Evolutionary conservation across 768 basidiomycete species (phyloP).

Genomic region (Omphalotus guepiniiformis): DNA sequence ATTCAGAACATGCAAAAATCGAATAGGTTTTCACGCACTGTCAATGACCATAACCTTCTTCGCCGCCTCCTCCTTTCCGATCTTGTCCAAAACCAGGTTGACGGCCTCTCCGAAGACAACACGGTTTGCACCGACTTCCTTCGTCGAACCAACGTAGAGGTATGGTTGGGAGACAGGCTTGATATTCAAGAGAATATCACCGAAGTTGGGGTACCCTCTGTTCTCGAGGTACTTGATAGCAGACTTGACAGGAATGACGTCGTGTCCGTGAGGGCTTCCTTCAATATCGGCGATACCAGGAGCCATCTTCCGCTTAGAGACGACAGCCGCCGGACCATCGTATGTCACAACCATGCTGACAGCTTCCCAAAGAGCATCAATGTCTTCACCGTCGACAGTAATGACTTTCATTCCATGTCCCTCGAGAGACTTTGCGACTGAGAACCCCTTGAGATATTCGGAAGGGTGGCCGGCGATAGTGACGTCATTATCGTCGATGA

Average conservation of each 20-base stretch:
- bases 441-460: constrained; percentile 77
- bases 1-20: constrained; percentile 8
- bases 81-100: constrained; percentile 66
- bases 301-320: constrained; percentile 68
- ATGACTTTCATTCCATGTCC: constrained; percentile 82
- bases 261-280: constrained; percentile 77
- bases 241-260: constrained; percentile 78
- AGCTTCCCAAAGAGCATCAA: constrained; percentile 73
- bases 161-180: constrained; percentile 54
- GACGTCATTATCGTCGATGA: constrained; percentile 90
- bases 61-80: constrained; percentile 72
- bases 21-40: constrained; percentile 30
- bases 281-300: constrained; percentile 71
- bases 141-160: constrained; percentile 64
- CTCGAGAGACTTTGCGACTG: constrained; percentile 62
- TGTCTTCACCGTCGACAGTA: constrained; percentile 71
- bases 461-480: constrained; percentile 92
- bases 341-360: constrained; percentile 50
- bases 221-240: constrained; percentile 70
- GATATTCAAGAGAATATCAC: constrained; percentile 58
- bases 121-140: constrained; percentile 76
- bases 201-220: constrained; percentile 55
- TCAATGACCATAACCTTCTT: constrained; percentile 87
- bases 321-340: constrained; percentile 78
- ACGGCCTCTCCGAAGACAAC: constrained; percentile 86